Conservation (phyloP, 768 basidiomycete species). For the Lactifluus subvellereus region DNA sequence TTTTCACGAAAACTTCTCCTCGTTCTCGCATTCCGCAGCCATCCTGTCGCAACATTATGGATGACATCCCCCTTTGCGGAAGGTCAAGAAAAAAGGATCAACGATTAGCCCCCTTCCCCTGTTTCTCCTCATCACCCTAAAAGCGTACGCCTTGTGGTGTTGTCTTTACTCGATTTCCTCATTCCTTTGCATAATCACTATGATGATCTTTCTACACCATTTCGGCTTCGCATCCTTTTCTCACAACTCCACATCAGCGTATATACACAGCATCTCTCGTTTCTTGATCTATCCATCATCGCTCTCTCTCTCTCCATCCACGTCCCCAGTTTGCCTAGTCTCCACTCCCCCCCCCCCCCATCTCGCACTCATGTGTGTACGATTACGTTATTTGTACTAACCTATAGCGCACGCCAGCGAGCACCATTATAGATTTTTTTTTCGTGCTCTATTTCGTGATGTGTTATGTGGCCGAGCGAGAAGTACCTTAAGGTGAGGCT, state of each 20-base stretch:
- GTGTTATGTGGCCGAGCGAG: neutral
- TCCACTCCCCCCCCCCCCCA: neutral
- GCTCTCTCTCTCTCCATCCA: constrained; percentile 16
- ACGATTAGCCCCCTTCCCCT: neutral
- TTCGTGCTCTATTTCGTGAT: neutral
- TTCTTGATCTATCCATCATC: constrained; percentile 22
- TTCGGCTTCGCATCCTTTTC: constrained; percentile 14
- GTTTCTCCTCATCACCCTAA: neutral
- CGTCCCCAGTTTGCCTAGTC: neutral
- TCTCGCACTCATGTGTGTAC: constrained; percentile 20
- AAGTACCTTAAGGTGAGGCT: neutral
- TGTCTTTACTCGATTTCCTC: constrained; percentile 7
- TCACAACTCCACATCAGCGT: constrained; percentile 17
- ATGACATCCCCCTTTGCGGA: constrained; percentile 11
- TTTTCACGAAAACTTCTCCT: constrained; percentile 12
- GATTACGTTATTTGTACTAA: constrained; percentile 26
- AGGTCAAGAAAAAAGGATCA: constrained; percentile 19
- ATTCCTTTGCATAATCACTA: constrained; percentile 19
- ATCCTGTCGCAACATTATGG: constrained; percentile 4
- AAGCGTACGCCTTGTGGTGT: constrained; percentile 11
- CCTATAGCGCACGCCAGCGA: constrained; percentile 20
- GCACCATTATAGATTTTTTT: constrained; percentile 20
- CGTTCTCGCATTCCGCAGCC: constrained; percentile 3
- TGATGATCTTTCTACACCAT: constrained; percentile 19
- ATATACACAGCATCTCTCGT: constrained; percentile 26